These are phyloP conservation scores for Backusella luteola DNA, from an alignment of 192 early-diverging fungal genomes.

Conservation along the genomic window DNA sequence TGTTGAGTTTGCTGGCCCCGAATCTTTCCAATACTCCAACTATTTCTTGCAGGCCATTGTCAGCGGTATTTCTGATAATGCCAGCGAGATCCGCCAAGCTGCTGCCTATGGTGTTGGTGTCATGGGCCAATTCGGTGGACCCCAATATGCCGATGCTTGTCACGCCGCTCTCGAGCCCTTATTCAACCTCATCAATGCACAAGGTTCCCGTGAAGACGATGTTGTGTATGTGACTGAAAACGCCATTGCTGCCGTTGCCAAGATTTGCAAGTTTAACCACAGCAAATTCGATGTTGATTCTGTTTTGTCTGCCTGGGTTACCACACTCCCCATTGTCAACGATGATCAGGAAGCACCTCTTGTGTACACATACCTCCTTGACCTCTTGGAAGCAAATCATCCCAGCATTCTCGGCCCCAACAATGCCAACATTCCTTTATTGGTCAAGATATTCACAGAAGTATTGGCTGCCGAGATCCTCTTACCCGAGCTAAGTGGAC, in stretches of 20 bases:
- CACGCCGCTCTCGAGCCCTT: constrained; percentile 71
- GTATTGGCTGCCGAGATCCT: constrained; percentile 56
- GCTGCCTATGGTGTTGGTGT: constrained; percentile 93
- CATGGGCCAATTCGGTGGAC: constrained; percentile 87
- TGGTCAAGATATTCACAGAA: constrained; percentile 62
- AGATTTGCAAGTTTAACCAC: constrained; percentile 73
- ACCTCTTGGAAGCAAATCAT: constrained; percentile 65
- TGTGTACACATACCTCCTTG: constrained; percentile 76
- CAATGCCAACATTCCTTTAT: constrained; percentile 58
- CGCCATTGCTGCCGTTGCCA: constrained; percentile 86
- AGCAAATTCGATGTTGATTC: constrained; percentile 59
- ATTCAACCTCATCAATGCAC: constrained; percentile 64
- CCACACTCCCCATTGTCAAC: constrained; percentile 76
- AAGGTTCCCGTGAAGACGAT: constrained; percentile 65
- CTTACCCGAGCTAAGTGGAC: constrained; percentile 37
- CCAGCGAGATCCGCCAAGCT: constrained; percentile 85
- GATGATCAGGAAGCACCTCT: constrained; percentile 87
- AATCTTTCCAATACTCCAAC: constrained; percentile 58
- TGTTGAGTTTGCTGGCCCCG: constrained; percentile 84
- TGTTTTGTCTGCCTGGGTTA: constrained; percentile 75
- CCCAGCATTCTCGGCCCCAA: constrained; percentile 59
- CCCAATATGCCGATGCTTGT: constrained; percentile 73
- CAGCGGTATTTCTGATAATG: constrained; percentile 48
- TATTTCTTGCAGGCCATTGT: constrained; percentile 70
- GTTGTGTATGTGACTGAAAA: constrained; percentile 93